Evolutionary conservation across 495 filamentous ascomycete genomes (phyloP), one percentile per base, ranked within the genome.

Genomic region (Daldinia loculata): DNA sequence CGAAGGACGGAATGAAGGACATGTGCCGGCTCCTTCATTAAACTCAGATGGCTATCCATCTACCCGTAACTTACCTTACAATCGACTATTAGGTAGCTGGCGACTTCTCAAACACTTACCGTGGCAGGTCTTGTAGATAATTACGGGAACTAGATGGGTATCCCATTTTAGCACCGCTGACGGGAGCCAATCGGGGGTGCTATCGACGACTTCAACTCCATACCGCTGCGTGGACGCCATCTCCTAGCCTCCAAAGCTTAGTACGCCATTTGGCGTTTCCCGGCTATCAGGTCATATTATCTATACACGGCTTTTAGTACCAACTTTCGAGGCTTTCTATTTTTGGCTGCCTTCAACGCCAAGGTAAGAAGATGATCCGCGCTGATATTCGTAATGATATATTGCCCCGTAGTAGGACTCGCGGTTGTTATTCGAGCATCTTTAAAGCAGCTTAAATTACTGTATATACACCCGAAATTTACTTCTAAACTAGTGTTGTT

Each of bases 261-360:
- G 17, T 11, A 48, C 12, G 3, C n/a, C 9, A 22, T 48, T 24
- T 12, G 19, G 17, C 8, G 19, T 48, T 9, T 48, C 43, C 22
- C 17, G 19, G 8, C 9, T 14, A 48, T 12, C 43, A 48, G 17
- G 43, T 24, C 19, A 48, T 24, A 12, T 22, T 11, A 48, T 24
- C 24, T 48, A 3, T 48, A 24, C 3, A 15, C 43, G 43, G 17
- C 43, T 48, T 48, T 24, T 48, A 12, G 43, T 24, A 24, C 19
- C 43, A 48, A 48, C 43, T 22, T 48, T 48, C 43, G 19, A 48
- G 43, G 19, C 19, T 22, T 48, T 48, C 43, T 48, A 48, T 48
- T 48, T 48, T 48, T 48, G 43, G 43, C 9, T 4, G 9, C 12
- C 19, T 24, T 48, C 43, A 24, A 11, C 43, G 11, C 19, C 11